Base-by-base conservation (phyloP, 768 basidiomycete genomes). In the Boletus reticulatus region DNA sequence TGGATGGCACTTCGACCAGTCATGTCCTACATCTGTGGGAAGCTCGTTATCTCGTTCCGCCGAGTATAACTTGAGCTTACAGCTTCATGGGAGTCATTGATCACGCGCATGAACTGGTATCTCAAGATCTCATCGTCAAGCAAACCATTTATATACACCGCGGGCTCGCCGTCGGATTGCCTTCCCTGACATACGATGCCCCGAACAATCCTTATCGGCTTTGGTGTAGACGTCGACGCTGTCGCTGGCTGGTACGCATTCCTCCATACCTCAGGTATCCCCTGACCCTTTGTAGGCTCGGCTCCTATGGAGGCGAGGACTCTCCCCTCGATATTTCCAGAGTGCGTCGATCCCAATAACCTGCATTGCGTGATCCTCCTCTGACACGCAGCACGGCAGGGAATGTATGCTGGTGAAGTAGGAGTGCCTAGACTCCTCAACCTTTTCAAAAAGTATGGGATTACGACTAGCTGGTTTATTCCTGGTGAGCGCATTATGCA, bases 351-450 rank as follows among this genome's bases (percentile, higher is more conserved):
- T 43, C 17, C 37, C 1, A 6, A 19, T 37, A 6, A 11, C 14
- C 43, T 19, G 7, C 6, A 4, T 49, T 6, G 17, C 36, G 16
- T 19, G 6, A 4, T 11, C 17, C 8, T 38, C 6, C 17, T 29
- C 45, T 47, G 45, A 42, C 53, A 43, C 38, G 5, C 16, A 11
- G 20, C 22, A 17, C 36, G 50, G 3, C 42, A 76, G 80, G 87
- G 88, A 9, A 81, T 88, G 75, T 90, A 81, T 61, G 86, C 89
- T 0, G 89, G 88, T 17, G 87, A 89, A 66, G 86, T 92, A 29
- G 88, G 89, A 4, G 74, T 79, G 0, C 83, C 81, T 6, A 80
- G 88, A 14, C 75, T 90, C 9, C 74, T 90, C 60, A 88, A 87
- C 69, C 70, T 89, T 20, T 89, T 90, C 71, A 73, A 78, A 32